These are phyloP conservation scores for Xylaria sp. DNA, from an alignment of 2,329 filamentous ascomycete genomes.

Conservation along the genomic window DNA sequence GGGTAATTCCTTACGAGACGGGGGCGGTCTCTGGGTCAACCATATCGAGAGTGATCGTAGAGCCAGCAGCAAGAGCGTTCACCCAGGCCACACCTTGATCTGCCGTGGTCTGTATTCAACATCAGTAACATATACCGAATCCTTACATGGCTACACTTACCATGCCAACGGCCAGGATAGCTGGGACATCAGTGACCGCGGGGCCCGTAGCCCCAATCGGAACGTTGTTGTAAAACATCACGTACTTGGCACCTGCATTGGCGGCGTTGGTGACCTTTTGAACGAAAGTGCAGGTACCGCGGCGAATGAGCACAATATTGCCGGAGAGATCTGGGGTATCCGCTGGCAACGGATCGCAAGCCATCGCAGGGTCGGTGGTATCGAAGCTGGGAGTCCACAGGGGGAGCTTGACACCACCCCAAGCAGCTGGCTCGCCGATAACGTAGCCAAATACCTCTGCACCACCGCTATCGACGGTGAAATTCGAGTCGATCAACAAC, in stretches of 20 bases:
- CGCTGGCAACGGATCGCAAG: slow-evolving; percentile 63
- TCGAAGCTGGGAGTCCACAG: slow-evolving; percentile 64
- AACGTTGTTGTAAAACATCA: slow-evolving; percentile 71
- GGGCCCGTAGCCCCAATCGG: slow-evolving; percentile 52
- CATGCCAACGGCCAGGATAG: slow-evolving; percentile 45
- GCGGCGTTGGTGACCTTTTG: slow-evolving; percentile 65
- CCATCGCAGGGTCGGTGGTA: slow-evolving; percentile 60
- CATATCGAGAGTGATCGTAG: slow-evolving; percentile 59
- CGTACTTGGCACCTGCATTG: slow-evolving; percentile 67
- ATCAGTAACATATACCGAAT: slow-evolving; percentile 36
- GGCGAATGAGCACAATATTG: slow-evolving; percentile 69
- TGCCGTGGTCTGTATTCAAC: slow-evolving; percentile 47
- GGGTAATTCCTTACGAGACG: slow-evolving; percentile 41
- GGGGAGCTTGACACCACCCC: slow-evolving; percentile 59
- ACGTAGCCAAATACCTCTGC: slow-evolving; percentile 57
- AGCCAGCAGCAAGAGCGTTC: slow-evolving; percentile 55
- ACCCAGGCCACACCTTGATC: slow-evolving; percentile 59
- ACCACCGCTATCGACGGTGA: slow-evolving; percentile 52
- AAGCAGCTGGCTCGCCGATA: slow-evolving; percentile 55
- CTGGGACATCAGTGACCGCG: slow-evolving; percentile 42
- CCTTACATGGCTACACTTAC: slow-evolving; percentile 26
- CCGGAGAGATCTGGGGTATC: slow-evolving; percentile 67
- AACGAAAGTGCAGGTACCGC: slow-evolving; percentile 67
- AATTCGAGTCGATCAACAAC: slow-evolving; percentile 57
- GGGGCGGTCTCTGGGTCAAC: slow-evolving; percentile 53